These are phyloP conservation scores for Gloeophyllum trabeum DNA, from an alignment of 768 basidiomycete genomes.

Conservation along the genomic window DNA sequence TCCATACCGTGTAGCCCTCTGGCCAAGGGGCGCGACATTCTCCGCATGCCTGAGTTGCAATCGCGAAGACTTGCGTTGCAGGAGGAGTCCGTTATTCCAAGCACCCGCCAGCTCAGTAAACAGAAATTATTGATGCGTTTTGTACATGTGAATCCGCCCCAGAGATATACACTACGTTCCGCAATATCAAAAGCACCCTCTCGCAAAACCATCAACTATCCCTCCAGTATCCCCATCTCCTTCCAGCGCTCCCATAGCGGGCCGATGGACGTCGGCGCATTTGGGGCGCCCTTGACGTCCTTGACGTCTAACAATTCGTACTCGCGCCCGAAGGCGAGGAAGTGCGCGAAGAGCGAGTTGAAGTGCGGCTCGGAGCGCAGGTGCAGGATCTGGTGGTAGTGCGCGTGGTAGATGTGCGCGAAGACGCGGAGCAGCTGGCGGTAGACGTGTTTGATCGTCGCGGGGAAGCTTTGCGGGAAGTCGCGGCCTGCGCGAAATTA, in stretches of 20 bases:
- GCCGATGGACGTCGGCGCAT: slow-evolving; percentile 55
- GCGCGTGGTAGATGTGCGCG: slow-evolving; percentile 94
- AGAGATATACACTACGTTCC: too few species aligned
- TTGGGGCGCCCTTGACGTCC: slow-evolving; percentile 68
- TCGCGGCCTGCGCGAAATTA: slow-evolving; percentile 53
- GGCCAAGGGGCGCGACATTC: too few species aligned
- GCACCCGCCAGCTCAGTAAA: too few species aligned
- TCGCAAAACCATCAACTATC: slow-evolving; percentile 9
- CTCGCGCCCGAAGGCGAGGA: slow-evolving; percentile 89
- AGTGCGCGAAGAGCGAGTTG: slow-evolving; percentile 96
- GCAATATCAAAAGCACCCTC: too few species aligned
- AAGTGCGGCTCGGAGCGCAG: slow-evolving; percentile 91
- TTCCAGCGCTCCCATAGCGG: slow-evolving; percentile 84
- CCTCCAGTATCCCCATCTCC: slow-evolving; percentile 69
- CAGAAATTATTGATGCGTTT: too few species aligned
- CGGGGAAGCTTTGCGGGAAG: slow-evolving; percentile 82
- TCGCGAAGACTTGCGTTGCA: too few species aligned
- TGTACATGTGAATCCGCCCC: too few species aligned
- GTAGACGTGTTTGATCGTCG: slow-evolving; percentile 88
- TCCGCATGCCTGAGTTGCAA: too few species aligned
- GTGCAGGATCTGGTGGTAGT: slow-evolving; percentile 85
- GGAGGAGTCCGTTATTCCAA: too few species aligned
- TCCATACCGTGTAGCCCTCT: too few species aligned
- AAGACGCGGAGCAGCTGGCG: slow-evolving; percentile 95
- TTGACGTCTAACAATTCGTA: slow-evolving; percentile 86